Percentiles rank a stretch among this genome's conserved stretches.
Evolutionary conservation across 768 basidiomycete genomes (phyloP).

Genomic region (Termitomyces sp.): DNA sequence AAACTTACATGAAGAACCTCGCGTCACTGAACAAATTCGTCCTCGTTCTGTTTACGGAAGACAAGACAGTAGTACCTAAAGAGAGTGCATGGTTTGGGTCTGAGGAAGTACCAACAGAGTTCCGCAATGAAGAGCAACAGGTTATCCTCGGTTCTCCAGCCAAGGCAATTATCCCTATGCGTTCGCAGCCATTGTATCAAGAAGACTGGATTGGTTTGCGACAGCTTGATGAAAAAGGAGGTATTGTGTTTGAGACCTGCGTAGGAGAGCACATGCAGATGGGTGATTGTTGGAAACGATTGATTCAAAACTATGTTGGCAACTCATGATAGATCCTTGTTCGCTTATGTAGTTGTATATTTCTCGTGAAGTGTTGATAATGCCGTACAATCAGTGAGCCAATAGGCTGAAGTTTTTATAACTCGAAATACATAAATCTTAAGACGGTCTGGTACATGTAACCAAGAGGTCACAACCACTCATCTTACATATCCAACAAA

Average conservation of each 20-base stretch:
- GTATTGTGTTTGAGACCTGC: conserved; percentile 56
- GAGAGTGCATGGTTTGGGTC: conserved; percentile 87
- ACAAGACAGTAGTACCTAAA: conserved; percentile 77
- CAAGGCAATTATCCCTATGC: conserved; percentile 59
- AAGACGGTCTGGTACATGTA: background rate
- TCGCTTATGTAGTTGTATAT: too few relatives aligned
- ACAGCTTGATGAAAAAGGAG: conserved; percentile 60
- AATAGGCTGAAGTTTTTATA: background rate
- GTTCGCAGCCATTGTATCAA: conserved; percentile 60
- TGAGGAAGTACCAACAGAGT: conserved; percentile 41
- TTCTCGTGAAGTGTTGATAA: background rate
- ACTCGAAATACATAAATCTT: background rate
- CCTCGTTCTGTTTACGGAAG: conserved; percentile 67
- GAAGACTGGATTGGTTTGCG: conserved; percentile 83
- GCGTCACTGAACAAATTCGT: conserved; percentile 60
- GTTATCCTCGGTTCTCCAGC: conserved; percentile 6
- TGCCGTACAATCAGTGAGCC: background rate
- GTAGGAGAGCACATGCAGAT: conserved; percentile 77
- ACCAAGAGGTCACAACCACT: background rate
- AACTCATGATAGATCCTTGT: background rate
- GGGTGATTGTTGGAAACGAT: conserved; percentile 51
- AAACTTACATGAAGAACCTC: conserved; percentile 56
- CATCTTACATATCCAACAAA: background rate
- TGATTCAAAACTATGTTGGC: conserved; percentile 42
- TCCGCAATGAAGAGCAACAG: conserved; percentile 9